phyloP scores from a whole-genome alignment of 1,284 basidiomycete genomes.

The Ceratobasidium sp. region DNA sequence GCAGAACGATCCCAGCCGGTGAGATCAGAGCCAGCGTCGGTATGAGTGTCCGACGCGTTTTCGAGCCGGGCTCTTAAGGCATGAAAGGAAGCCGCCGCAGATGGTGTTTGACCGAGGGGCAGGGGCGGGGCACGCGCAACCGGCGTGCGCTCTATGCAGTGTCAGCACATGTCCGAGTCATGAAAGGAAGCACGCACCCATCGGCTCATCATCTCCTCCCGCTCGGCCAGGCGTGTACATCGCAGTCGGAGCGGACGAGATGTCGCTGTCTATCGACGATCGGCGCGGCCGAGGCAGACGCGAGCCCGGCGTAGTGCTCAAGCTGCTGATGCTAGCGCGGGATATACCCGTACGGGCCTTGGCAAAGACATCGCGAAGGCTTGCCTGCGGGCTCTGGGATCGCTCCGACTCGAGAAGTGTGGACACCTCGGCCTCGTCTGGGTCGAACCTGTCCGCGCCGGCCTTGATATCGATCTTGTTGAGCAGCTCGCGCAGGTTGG shows the following conservation, averaged over 20 bases:
- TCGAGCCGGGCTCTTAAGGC: conserved; percentile 32
- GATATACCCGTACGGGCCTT: conserved; percentile 20
- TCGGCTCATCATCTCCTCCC: not conserved
- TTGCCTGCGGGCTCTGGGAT: conserved; percentile 16
- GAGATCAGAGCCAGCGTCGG: conserved; percentile 11
- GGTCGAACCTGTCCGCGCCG: conserved; percentile 6
- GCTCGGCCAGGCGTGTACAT: conserved; percentile 7
- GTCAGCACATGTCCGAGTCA: not conserved
- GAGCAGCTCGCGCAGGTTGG: conserved; percentile 38
- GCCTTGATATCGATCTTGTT: conserved; percentile 40
- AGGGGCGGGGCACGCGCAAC: conserved; percentile 34
- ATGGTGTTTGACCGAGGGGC: conserved; percentile 11
- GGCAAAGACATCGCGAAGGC: conserved; percentile 38
- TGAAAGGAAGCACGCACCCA: conserved; percentile 15
- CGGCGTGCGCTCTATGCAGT: conserved; percentile 1
- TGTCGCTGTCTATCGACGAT: conserved; percentile 20
- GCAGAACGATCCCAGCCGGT: conserved; percentile 41
- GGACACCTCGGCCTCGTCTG: conserved; percentile 19
- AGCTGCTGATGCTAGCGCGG: not conserved
- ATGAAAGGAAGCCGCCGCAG: conserved; percentile 32
- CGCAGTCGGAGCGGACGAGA: conserved; percentile 12
- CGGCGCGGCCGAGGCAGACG: not conserved
- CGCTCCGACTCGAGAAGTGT: conserved; percentile 33
- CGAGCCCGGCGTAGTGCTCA: conserved; percentile 7
- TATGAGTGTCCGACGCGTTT: conserved; percentile 17